phyloP scores from a whole-genome alignment of 2,329 filamentous ascomycete species.

The Atkinsonella hypoxylon region DNA sequence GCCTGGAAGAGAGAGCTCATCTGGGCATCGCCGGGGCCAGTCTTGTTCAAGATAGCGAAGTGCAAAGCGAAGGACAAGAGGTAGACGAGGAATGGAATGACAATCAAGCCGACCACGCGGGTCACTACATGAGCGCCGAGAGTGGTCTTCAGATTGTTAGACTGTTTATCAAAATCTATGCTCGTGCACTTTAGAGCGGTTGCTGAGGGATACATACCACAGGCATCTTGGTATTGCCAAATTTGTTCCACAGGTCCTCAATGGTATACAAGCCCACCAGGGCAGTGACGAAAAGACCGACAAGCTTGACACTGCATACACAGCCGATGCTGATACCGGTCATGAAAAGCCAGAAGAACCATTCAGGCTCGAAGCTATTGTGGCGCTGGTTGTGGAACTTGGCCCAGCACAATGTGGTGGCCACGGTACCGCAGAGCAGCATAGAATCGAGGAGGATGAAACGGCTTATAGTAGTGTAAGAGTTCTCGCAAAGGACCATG shows the following conservation, averaged over 20 bases:
- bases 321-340: constrained; percentile 94
- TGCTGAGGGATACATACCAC: constrained; percentile 38
- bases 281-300: constrained; percentile 90
- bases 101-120: constrained; percentile 74
- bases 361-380: constrained; percentile 78
- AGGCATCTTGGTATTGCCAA: constrained; percentile 86
- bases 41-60: constrained; percentile 87
- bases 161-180: background rate
- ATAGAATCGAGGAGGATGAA: constrained; percentile 98
- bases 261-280: constrained; percentile 91
- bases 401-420: constrained; percentile 92
- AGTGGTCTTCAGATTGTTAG: constrained; percentile 28
- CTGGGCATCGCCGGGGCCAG: constrained; percentile 94
- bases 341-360: constrained; percentile 90
- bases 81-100: constrained; percentile 84
- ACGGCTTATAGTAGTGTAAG: constrained; percentile 95
- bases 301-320: constrained; percentile 97
- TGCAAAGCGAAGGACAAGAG: constrained; percentile 92
- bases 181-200: background rate
- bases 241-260: constrained; percentile 97
- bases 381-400: constrained; percentile 86
- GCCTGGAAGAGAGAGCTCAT: constrained; percentile 99
- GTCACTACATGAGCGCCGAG: constrained; percentile 69
- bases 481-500: constrained; percentile 98
- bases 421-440: constrained; percentile 97